Percentiles rank a stretch among this genome's conserved stretches.
These are phyloP conservation scores for Xerocomus potaroensis DNA, from an alignment of 768 basidiomycete species.

Conservation along the genomic window DNA sequence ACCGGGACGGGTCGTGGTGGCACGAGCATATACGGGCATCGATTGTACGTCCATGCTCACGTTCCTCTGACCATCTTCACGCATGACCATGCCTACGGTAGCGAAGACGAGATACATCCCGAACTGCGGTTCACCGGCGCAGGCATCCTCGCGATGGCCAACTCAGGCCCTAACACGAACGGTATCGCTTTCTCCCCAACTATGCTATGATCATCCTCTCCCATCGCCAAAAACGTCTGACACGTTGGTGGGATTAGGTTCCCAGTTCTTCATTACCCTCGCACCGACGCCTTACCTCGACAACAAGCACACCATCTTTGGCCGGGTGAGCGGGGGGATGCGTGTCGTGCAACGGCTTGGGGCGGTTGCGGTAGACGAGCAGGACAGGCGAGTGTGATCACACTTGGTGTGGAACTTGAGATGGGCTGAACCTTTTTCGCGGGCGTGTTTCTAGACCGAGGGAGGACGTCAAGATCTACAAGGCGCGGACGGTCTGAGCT, in stretches of 20 bases:
- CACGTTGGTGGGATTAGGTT: constrained; percentile 70
- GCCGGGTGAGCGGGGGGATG: constrained; percentile 89
- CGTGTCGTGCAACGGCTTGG: constrained; percentile 88
- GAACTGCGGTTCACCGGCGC: constrained; percentile 94
- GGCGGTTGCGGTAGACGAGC: constrained; percentile 82
- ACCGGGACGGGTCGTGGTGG: constrained; percentile 94
- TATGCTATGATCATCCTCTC: too few relatives aligned
- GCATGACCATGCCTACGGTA: constrained; percentile 26
- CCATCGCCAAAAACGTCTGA: too few relatives aligned
- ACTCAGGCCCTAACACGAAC: constrained; percentile 92
- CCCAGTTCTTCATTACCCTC: constrained; percentile 91
- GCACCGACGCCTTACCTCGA: constrained; percentile 81
- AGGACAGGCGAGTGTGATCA: constrained; percentile 66
- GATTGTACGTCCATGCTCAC: constrained; percentile 54
- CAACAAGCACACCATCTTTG: constrained; percentile 85
- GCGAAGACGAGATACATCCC: constrained; percentile 87
- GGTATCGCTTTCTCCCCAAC: constrained; percentile 42
- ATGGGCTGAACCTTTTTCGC: neutral
- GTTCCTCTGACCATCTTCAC: neutral
- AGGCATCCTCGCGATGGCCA: constrained; percentile 95
- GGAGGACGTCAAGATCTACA: constrained; percentile 90
- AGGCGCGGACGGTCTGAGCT: constrained; percentile 45
- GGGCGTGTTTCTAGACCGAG: constrained; percentile 35
- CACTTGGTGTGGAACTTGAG: neutral
- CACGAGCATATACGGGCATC: constrained; percentile 83